Percentiles rank a stretch among this genome's conserved stretches.
phyloP scores from a whole-genome alignment of 1,139 yeast species.

The Yamadazyma sp. region DNA sequence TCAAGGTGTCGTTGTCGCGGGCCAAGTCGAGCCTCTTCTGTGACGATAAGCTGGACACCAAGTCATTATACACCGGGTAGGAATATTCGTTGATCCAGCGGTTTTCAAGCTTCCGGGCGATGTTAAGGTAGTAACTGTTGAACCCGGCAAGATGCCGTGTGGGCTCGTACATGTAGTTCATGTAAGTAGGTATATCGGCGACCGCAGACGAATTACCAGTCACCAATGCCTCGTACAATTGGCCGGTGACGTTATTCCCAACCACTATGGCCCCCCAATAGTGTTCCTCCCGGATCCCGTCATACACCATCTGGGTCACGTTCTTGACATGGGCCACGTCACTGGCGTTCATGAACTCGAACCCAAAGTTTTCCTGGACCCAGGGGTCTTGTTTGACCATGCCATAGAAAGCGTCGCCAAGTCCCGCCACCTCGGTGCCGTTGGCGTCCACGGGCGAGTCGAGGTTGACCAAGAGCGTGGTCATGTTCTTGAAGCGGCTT shows the following conservation, averaged over 20 bases:
- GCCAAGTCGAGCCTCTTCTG: slow-evolving; percentile 9
- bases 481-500: slow-evolving; percentile 37
- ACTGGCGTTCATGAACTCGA: slow-evolving; percentile 2
- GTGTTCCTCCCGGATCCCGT: slow-evolving; percentile 45
- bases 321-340: background rate
- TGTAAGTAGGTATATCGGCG: slow-evolving; percentile 20
- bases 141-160: slow-evolving; percentile 46
- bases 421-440: slow-evolving; percentile 25
- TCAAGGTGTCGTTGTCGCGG: slow-evolving; percentile 16
- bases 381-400: slow-evolving; percentile 20
- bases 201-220: slow-evolving; percentile 20
- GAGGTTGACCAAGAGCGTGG: slow-evolving; percentile 47
- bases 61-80: slow-evolving; percentile 3
- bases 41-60: slow-evolving; percentile 1
- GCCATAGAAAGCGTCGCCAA: slow-evolving; percentile 31
- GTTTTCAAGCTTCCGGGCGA: slow-evolving; percentile 30
- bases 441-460: slow-evolving; percentile 28
- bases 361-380: slow-evolving; percentile 8
- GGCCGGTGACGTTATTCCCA: slow-evolving; percentile 41
- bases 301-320: slow-evolving; percentile 31
- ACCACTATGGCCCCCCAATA: slow-evolving; percentile 58
- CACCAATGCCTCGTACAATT: slow-evolving; percentile 32
- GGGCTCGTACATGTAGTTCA: slow-evolving; percentile 46
- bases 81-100: slow-evolving; percentile 21
- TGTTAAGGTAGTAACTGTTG: slow-evolving; percentile 6